Conservation (phyloP, 805 yeast genomes). For the Yamadazyma paraphyllophila region DNA sequence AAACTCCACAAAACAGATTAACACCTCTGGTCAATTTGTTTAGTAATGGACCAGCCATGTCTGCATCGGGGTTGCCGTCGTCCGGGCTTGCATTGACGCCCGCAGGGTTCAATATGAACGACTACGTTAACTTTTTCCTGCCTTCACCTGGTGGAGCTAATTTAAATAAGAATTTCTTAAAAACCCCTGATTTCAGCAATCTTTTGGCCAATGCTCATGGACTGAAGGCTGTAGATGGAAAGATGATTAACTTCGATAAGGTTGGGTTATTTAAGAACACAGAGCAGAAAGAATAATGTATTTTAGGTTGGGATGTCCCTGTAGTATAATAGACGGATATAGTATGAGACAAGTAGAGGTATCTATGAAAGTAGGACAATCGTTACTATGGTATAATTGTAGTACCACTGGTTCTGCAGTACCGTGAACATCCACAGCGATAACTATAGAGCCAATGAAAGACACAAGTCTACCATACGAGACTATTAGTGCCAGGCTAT, state of each 20-base stretch:
- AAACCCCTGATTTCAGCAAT: slow-evolving; percentile 42
- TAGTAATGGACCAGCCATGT: slow-evolving; percentile 13
- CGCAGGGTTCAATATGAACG: slow-evolving; percentile 78
- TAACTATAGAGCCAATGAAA: too few species aligned
- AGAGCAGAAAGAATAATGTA: slow-evolving; percentile 4
- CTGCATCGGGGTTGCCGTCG: slow-evolving; percentile 33
- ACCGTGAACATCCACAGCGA: too few species aligned
- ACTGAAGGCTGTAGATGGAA: slow-evolving; percentile 36
- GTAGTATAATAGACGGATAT: too few species aligned
- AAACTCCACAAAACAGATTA: slow-evolving; percentile 41
- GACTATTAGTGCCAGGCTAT: neutral
- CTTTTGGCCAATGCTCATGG: slow-evolving; percentile 16
- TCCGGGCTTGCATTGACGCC: slow-evolving; percentile 49
- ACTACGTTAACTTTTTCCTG: slow-evolving; percentile 74
- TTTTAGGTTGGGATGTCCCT: neutral
- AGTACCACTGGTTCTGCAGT: too few species aligned
- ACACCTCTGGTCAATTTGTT: slow-evolving; percentile 39
- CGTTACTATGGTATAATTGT: too few species aligned
- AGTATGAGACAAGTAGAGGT: neutral
- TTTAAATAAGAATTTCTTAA: slow-evolving; percentile 24
- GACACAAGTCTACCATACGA: neutral
- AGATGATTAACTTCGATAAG: slow-evolving; percentile 43
- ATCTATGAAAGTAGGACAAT: too few species aligned
- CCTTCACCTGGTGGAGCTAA: slow-evolving; percentile 55
- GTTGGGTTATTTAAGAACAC: slow-evolving; percentile 24